Percentiles rank a stretch among this genome's conserved stretches.
Conservation (phyloP, 805 yeast genomes). For the Teunomyces kruisii region DNA sequence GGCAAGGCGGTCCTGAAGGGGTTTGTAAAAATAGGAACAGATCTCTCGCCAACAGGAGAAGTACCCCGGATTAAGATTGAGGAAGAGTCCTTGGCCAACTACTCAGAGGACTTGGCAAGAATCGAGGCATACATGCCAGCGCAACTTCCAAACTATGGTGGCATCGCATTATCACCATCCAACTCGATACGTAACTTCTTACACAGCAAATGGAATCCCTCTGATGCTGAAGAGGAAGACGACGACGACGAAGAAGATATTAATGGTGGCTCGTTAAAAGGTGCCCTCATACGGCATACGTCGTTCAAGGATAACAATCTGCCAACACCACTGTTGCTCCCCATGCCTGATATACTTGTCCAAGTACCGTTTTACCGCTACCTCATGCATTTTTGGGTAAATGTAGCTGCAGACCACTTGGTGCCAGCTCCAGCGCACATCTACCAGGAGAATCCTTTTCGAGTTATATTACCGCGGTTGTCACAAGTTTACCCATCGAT, state of each 20-base stretch:
- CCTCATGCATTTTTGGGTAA: conserved; percentile 60
- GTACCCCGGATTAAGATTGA: not conserved
- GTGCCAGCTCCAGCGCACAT: conserved; percentile 63
- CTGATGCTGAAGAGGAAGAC: conserved; percentile 2
- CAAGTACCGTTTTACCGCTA: conserved; percentile 61
- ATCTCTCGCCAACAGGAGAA: not conserved
- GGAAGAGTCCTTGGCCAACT: conserved; percentile 17
- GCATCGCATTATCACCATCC: conserved; percentile 4
- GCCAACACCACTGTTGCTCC: conserved; percentile 33
- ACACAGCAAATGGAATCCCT: not conserved
- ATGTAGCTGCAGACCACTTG: conserved; percentile 57
- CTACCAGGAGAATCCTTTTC: conserved; percentile 65
- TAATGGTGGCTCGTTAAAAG: not conserved
- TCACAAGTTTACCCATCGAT: conserved; percentile 61
- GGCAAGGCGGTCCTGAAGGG: not conserved
- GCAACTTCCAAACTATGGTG: conserved; percentile 11
- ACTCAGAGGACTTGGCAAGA: conserved; percentile 36
- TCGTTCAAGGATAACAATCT: conserved; percentile 1
- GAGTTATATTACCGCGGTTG: conserved; percentile 61
- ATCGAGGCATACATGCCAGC: conserved; percentile 27
- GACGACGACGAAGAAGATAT: conserved; percentile 9
- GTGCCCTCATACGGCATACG: not conserved
- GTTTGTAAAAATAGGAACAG: not conserved
- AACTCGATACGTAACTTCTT: not conserved
- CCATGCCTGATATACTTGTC: conserved; percentile 57